A percentile compares a stretch with the other conserved stretches of the same genome.
Conservation (phyloP, 2,329 filamentous ascomycete genomes). For the Sarocladium strictum region DNA sequence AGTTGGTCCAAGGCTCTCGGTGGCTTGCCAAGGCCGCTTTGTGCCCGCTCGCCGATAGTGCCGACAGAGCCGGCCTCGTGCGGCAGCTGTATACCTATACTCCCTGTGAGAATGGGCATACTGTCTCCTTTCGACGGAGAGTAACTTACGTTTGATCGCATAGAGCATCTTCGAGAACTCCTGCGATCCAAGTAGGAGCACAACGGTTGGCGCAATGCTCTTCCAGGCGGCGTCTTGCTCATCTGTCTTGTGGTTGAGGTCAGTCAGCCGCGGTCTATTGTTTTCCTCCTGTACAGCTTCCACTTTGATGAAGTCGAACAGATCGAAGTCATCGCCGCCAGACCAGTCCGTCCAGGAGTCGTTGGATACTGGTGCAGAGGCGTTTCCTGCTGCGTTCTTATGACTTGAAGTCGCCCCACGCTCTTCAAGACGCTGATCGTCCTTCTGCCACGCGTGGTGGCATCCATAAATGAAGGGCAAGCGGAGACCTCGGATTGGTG, state of each 20-base stretch:
- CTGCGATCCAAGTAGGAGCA: not conserved
- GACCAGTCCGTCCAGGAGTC: not conserved
- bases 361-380: not conserved
- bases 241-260: not conserved
- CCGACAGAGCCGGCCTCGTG: not conserved
- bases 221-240: not conserved
- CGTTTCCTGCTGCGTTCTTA: not conserved
- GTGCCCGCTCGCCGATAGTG: not conserved
- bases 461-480: slow-evolving; percentile 8
- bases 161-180: not conserved
- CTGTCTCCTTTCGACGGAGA: not conserved
- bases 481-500: not conserved
- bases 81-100: not conserved
- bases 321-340: not conserved
- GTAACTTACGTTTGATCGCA: not conserved
- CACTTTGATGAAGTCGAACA: slow-evolving; percentile 5
- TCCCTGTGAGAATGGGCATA: not conserved
- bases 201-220: not conserved
- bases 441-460: slow-evolving; percentile 7
- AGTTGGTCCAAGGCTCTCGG: not conserved
- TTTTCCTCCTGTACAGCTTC: not conserved
- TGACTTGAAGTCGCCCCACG: not conserved
- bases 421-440: not conserved
- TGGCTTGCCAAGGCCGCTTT: not conserved
- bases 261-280: not conserved